phyloP scores from a whole-genome alignment of 2,329 filamentous ascomycete species.

The Neospermospora avenae region DNA sequence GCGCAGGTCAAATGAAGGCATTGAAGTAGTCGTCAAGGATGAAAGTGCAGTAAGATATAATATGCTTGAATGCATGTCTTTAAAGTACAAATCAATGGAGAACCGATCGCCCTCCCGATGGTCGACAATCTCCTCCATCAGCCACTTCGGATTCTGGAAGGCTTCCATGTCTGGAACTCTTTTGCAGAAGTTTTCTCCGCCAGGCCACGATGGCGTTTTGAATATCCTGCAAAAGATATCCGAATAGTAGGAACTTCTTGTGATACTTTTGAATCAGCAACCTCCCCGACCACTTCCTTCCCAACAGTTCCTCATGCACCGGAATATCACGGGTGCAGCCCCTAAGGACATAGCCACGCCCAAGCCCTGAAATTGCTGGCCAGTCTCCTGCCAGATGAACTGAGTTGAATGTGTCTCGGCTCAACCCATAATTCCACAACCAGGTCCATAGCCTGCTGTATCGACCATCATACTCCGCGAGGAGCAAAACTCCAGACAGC shows the following conservation, averaged over 20 bases:
- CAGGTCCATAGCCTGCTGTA: conserved; percentile 5
- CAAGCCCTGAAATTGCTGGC: neutral
- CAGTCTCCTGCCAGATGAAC: no score
- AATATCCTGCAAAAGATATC: conserved; percentile 2
- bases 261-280: neutral
- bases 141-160: no score
- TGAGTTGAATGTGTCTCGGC: neutral
- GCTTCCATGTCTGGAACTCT: no score
- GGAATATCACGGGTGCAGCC: neutral
- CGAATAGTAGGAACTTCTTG: neutral
- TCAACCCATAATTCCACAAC: conserved; percentile 7
- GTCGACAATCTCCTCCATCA: no score
- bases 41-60: no score
- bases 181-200: no score
- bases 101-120: no score
- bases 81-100: no score
- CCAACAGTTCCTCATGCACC: neutral
- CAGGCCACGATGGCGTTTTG: no score
- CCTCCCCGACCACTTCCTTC: neutral
- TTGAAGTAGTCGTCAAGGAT: no score
- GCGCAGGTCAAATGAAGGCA: no score
- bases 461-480: conserved; percentile 3
- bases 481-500: neutral
- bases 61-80: no score
- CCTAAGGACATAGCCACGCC: neutral